Evolutionary conservation across 257 asterid genomes (phyloP).

Genomic region (Craterostigma plantagineum): DNA sequence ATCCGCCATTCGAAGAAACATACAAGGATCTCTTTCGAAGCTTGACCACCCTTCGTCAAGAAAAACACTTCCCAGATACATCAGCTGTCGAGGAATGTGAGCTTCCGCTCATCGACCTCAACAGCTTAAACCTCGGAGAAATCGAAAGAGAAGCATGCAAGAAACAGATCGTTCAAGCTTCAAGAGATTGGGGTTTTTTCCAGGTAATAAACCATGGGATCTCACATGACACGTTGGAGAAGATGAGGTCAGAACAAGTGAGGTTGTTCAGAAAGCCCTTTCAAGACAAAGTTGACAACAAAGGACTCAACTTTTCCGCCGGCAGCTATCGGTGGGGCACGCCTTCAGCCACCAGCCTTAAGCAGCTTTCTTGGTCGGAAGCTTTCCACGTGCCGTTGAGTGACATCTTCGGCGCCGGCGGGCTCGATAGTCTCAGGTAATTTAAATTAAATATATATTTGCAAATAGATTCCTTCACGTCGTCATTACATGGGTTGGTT

Average conservation of each 20-base stretch:
- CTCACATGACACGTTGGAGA: conserved; percentile 33
- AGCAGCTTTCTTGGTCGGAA: conserved; percentile 80
- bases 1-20: conserved; percentile 58
- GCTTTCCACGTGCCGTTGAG: conserved; percentile 74
- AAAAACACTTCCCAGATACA: conserved; percentile 9
- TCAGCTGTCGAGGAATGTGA: conserved; percentile 39
- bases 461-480: too few relatives aligned
- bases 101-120: conserved; percentile 69
- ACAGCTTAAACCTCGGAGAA: conserved; percentile 25
- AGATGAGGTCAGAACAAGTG: conserved; percentile 58
- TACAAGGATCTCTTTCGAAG: conserved; percentile 35
- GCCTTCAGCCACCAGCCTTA: conserved; percentile 52
- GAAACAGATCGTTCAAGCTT: conserved; percentile 46
- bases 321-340: conserved; percentile 93
- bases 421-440: conserved; percentile 34
- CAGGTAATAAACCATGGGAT: conserved; percentile 82
- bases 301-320: conserved; percentile 32
- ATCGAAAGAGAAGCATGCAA: conserved; percentile 31
- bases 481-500: too few relatives aligned
- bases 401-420: conserved; percentile 28
- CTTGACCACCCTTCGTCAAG: neutral
- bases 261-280: conserved; percentile 53
- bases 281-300: conserved; percentile 24
- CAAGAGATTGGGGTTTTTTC: conserved; percentile 87
- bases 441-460: neutral